A percentile compares a stretch with the other conserved stretches of the same genome.
Evolutionary conservation across 2,329 filamentous ascomycete genomes (phyloP).

Genomic region (Fusarium domesticum): DNA sequence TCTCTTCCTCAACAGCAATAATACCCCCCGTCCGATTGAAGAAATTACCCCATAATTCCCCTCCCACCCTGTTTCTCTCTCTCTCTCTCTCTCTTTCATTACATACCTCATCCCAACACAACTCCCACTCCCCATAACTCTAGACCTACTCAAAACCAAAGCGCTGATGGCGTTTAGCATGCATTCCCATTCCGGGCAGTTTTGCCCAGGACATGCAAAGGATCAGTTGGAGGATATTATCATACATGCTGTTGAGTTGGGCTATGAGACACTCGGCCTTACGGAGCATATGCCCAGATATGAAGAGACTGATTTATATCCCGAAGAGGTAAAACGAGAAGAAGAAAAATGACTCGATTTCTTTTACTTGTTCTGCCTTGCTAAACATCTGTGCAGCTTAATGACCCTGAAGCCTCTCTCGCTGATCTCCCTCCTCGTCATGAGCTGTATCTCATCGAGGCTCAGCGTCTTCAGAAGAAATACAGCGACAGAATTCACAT

Average conservation of each 20-base stretch:
- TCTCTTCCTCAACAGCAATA: no score
- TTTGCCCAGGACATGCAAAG: constrained; percentile 86
- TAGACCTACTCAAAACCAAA: no score
- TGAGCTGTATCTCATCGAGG: constrained; percentile 72
- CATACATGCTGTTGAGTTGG: constrained; percentile 70
- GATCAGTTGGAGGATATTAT: constrained; percentile 82
- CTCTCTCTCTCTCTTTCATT: no score
- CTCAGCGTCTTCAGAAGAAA: constrained; percentile 64
- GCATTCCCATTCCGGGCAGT: constrained; percentile 96
- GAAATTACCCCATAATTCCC: no score
- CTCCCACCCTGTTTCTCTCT: no score
- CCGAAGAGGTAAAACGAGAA: constrained; percentile 68
- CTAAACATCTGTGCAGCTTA: constrained; percentile 39
- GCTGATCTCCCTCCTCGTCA: constrained; percentile 54
- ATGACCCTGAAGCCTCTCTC: constrained; percentile 47
- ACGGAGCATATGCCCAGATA: constrained; percentile 95
- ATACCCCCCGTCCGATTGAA: no score
- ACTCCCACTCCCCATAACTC: no score
- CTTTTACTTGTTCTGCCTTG: not conserved
- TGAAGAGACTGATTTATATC: constrained; percentile 74
- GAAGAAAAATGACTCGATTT: not conserved
- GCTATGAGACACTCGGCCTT: constrained; percentile 79
- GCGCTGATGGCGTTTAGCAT: constrained; percentile 99
- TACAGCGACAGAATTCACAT: constrained; percentile 73
- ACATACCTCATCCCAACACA: no score